A percentile compares a stretch with the other conserved stretches of the same genome.
Conservation (phyloP, 2,329 filamentous ascomycete genomes). For the Fusarium scirpi region DNA sequence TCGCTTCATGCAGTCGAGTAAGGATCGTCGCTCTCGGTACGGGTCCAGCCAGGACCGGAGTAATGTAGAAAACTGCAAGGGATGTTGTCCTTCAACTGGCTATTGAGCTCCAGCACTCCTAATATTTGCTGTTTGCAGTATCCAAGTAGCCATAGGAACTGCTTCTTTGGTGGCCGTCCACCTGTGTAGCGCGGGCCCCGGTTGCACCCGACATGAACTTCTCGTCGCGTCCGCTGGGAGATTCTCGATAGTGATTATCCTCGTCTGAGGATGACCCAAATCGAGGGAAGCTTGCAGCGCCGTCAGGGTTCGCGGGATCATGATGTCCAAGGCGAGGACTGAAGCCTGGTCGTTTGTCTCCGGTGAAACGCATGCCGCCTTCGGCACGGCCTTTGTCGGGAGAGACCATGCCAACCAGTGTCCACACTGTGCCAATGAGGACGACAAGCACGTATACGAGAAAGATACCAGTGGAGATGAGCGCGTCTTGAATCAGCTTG, state of each 20-base stretch:
- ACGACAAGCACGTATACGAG: conserved; percentile 83
- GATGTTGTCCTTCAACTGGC: conserved; percentile 21
- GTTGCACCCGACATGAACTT: conserved; percentile 45
- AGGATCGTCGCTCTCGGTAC: conserved; percentile 42
- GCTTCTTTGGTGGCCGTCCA: conserved; percentile 49
- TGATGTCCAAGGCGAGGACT: conserved; percentile 44
- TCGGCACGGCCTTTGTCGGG: conserved; percentile 67
- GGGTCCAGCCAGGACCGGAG: conserved; percentile 47
- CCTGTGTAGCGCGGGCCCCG: conserved; percentile 44
- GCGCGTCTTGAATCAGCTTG: conserved; percentile 78
- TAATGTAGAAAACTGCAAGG: conserved; percentile 37
- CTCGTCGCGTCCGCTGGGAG: conserved; percentile 43
- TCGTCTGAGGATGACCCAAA: conserved; percentile 46
- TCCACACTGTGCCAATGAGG: conserved; percentile 78
- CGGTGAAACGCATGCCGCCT: conserved; percentile 62
- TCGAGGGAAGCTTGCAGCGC: conserved; percentile 42
- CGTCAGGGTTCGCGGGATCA: conserved; percentile 35
- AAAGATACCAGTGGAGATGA: conserved; percentile 81
- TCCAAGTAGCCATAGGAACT: conserved; percentile 55
- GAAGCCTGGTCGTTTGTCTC: conserved; percentile 47
- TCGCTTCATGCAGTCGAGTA: conserved; percentile 42
- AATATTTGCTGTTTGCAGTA: conserved; percentile 42
- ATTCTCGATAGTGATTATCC: conserved; percentile 30
- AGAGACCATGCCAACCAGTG: conserved; percentile 69
- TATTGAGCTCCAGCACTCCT: conserved; percentile 38